Base-by-base conservation (phyloP, 2,329 filamentous ascomycete species). In the Cytospora chrysosperma region DNA sequence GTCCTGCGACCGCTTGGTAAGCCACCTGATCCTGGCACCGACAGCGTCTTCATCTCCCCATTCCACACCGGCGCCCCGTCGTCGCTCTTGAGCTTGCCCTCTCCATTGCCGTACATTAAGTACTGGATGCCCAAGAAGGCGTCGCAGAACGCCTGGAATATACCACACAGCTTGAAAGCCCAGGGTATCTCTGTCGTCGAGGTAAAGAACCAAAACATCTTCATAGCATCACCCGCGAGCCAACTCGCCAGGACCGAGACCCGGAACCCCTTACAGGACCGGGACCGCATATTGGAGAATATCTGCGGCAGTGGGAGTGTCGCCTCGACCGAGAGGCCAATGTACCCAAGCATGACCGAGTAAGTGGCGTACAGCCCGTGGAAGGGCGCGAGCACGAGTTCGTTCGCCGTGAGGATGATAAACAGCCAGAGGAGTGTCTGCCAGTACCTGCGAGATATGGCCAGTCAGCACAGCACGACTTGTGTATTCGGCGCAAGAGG, bases 201-300 rank as follows among this genome's bases (percentile, higher is more conserved):
- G 2, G 88, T 90, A 66, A 93, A 89, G 78, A 94, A 95, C 87
- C 87, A 89, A 71, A 92, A 90, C 83, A 94, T 90, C 82, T 96
- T 96, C 88, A 95, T 92, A 10, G 85, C 81, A 75, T 96, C 91
- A 66, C 91, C 91, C 3, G 89, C 77, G 59, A 96, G 79, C 91
- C 91, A 96, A 74, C 88, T 92, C 30, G 81, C 84, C 63, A 95
- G 78, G 5, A 96, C 88, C 8, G 88, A 92, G 13, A 92, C 72
- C 19, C 91, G 84, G 76, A 96, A 92, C 7, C 91, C 91, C 74
- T 87, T 89, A 79, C 89, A 92, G 2, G 90, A 92, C 65, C 83
- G 81, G 5, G 85, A 82, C 37, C 84, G 83, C 67, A 84, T 80
- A 73, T 95, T 95, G 51, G 89, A 79, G 56, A 91, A 72, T 32